A percentile compares a stretch with the other conserved stretches of the same genome.
Conservation (phyloP, 2,329 filamentous ascomycete species). For the Stachybotrys chlorohalonatus region DNA sequence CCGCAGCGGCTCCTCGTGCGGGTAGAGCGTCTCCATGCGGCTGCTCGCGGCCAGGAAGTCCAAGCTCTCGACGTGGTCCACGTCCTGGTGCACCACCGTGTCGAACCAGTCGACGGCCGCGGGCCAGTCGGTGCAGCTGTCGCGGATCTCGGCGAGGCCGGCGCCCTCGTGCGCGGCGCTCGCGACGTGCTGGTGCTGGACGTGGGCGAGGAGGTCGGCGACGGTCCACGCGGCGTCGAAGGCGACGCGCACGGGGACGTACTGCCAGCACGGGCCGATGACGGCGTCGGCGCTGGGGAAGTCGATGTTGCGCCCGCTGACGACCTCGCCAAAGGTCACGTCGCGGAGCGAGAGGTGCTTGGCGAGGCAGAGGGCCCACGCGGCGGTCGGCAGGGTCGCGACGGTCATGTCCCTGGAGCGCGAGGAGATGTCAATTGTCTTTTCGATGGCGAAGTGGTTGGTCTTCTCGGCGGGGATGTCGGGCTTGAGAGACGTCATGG, state of each 20-base stretch:
- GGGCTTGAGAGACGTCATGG: slow-evolving; percentile 35
- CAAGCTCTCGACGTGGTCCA: slow-evolving; percentile 50
- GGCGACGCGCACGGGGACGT: slow-evolving; percentile 52
- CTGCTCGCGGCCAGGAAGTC: slow-evolving; percentile 26
- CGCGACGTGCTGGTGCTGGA: slow-evolving; percentile 49
- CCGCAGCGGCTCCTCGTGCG: slow-evolving; percentile 44
- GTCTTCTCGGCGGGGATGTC: slow-evolving; percentile 24
- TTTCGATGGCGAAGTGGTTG: slow-evolving; percentile 31
- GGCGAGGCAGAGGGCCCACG: slow-evolving; percentile 55
- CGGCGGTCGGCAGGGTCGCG: slow-evolving; percentile 57
- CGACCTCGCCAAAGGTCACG: slow-evolving; percentile 58
- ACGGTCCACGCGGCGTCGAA: slow-evolving; percentile 43
- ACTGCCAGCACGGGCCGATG: slow-evolving; percentile 58
- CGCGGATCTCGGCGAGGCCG: slow-evolving; percentile 44
- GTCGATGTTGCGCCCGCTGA: slow-evolving; percentile 53
- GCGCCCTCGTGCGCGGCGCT: slow-evolving; percentile 46
- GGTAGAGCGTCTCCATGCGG: slow-evolving; percentile 49
- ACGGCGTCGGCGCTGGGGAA: slow-evolving; percentile 46
- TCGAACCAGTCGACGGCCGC: slow-evolving; percentile 35
- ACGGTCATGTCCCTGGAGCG: slow-evolving; percentile 48
- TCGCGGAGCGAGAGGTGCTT: slow-evolving; percentile 42
- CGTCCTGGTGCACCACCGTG: slow-evolving; percentile 50
- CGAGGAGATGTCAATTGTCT: slow-evolving; percentile 34
- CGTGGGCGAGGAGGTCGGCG: slow-evolving; percentile 39
- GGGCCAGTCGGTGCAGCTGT: slow-evolving; percentile 35